Evolutionary conservation across 352 stramenopile species (phyloP).

Genomic region (Globisporangium echinulatum): DNA sequence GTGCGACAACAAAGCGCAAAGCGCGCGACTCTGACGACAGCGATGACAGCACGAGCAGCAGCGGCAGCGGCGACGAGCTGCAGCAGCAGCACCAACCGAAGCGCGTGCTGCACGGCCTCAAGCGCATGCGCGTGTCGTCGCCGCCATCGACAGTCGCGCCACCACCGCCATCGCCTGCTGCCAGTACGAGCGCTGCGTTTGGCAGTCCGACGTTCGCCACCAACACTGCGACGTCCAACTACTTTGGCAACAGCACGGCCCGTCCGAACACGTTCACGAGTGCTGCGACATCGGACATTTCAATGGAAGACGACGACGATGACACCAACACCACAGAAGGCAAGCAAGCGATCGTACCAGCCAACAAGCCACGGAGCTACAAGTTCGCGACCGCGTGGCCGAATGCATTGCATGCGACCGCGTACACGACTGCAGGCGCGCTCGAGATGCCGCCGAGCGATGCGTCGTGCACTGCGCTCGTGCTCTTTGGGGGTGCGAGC

Average conservation of each 20-base stretch:
- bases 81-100: slow-evolving; percentile 9
- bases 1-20: slow-evolving; percentile 34
- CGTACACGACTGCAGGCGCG: background rate
- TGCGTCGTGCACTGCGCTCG: slow-evolving; percentile 37
- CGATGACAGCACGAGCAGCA: background rate
- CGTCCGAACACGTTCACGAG: background rate
- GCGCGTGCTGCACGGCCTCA: slow-evolving; percentile 45
- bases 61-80: slow-evolving; percentile 1
- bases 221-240: background rate
- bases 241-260: background rate
- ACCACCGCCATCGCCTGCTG: background rate
- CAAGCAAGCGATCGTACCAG: slow-evolving; percentile 2
- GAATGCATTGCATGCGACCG: background rate
- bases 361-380: background rate
- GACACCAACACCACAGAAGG: background rate
- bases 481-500: slow-evolving; percentile 49
- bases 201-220: background rate
- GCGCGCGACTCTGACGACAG: slow-evolving; percentile 18
- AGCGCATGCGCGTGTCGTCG: slow-evolving; percentile 62
- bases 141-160: slow-evolving; percentile 15
- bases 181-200: too few relatives aligned
- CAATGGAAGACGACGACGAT: slow-evolving; percentile 7
- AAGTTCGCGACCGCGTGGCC: slow-evolving; percentile 5
- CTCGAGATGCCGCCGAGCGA: slow-evolving; percentile 16
- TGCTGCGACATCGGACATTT: slow-evolving; percentile 30